Conservation (phyloP, 2,329 filamentous ascomycete genomes). For the Aureobasidium sp. region DNA sequence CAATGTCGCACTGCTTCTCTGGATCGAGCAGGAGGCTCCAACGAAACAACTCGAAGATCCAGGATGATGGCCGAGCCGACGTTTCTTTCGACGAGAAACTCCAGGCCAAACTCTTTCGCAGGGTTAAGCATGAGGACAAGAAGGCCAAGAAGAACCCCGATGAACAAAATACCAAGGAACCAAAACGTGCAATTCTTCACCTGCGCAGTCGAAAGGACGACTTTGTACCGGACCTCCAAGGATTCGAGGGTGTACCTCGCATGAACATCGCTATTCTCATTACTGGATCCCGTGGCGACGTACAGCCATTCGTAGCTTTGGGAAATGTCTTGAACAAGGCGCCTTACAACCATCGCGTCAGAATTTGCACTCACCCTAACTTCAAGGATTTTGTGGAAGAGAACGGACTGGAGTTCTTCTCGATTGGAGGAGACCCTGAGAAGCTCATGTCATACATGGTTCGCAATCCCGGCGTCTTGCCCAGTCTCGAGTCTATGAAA, state of each 20-base stretch:
- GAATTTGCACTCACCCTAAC: conserved; percentile 42
- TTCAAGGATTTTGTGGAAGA: conserved; percentile 45
- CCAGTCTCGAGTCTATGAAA: conserved; percentile 68
- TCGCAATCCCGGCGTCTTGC: conserved; percentile 80
- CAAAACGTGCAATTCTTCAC: not conserved
- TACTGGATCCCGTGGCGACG: conserved; percentile 43
- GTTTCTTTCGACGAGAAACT: not conserved
- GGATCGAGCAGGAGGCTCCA: conserved; percentile 6
- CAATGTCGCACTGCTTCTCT: conserved; percentile 1
- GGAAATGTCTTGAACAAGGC: conserved; percentile 42
- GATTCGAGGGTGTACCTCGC: conserved; percentile 24
- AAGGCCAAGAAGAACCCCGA: not conserved
- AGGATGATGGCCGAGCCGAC: conserved; percentile 4
- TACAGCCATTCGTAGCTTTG: conserved; percentile 45
- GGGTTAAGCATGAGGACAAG: not conserved
- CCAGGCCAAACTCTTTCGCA: not conserved
- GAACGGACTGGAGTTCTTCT: conserved; percentile 47
- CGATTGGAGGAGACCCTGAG: conserved; percentile 57
- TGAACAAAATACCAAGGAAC: not conserved
- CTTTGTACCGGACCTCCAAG: not conserved
- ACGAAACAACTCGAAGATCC: conserved; percentile 1
- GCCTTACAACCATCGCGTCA: conserved; percentile 44
- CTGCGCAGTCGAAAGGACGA: not conserved
- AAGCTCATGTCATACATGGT: conserved; percentile 77
- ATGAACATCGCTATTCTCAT: conserved; percentile 44